These are phyloP conservation scores for Rhizopus delemar DNA, from an alignment of 371 early-diverging fungal species.

Conservation along the genomic window DNA sequence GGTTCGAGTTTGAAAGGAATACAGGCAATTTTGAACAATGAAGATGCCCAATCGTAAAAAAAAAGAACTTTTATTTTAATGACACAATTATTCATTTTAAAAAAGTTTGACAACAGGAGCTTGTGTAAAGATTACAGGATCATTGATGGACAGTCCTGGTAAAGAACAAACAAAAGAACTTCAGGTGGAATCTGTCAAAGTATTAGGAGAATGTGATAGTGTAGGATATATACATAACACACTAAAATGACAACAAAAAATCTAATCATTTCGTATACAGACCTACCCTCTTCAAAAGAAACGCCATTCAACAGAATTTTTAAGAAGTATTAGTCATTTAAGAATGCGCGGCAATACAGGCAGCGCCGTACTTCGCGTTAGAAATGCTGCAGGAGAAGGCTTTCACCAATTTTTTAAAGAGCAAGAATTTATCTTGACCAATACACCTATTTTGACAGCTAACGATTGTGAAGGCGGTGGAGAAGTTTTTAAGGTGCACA, in stretches of 20 bases:
- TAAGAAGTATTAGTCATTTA: slow-evolving; percentile 79
- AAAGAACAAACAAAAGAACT: slow-evolving; percentile 77
- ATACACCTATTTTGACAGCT: slow-evolving; percentile 85
- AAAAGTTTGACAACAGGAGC: slow-evolving; percentile 69
- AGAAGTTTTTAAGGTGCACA: slow-evolving; percentile 73
- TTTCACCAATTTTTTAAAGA: slow-evolving; percentile 75
- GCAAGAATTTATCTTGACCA: slow-evolving; percentile 76
- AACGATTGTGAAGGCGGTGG: slow-evolving; percentile 96
- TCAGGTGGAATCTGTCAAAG: slow-evolving; percentile 54
- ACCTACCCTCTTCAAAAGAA: slow-evolving; percentile 90
- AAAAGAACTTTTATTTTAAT: slow-evolving; percentile 1
- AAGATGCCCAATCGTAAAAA: slow-evolving; percentile 54
- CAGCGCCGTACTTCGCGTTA: slow-evolving; percentile 69
- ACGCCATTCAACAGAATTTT: slow-evolving; percentile 74
- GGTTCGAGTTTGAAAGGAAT: slow-evolving; percentile 73
- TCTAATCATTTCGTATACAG: slow-evolving; percentile 29
- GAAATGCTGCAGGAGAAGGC: slow-evolving; percentile 66
- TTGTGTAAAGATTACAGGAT: slow-evolving; percentile 68
- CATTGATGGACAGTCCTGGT: slow-evolving; percentile 67
- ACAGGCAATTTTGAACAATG: slow-evolving; percentile 68
- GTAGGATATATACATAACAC: slow-evolving; percentile 26
- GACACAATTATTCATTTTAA: background rate
- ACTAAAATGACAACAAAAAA: background rate
- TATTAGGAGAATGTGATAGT: slow-evolving; percentile 71
- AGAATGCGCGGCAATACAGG: slow-evolving; percentile 79